Evolutionary conservation across 768 basidiomycete species (phyloP), one percentile per base, ranked within the genome.

Genomic region (Crucibulum laeve): DNA sequence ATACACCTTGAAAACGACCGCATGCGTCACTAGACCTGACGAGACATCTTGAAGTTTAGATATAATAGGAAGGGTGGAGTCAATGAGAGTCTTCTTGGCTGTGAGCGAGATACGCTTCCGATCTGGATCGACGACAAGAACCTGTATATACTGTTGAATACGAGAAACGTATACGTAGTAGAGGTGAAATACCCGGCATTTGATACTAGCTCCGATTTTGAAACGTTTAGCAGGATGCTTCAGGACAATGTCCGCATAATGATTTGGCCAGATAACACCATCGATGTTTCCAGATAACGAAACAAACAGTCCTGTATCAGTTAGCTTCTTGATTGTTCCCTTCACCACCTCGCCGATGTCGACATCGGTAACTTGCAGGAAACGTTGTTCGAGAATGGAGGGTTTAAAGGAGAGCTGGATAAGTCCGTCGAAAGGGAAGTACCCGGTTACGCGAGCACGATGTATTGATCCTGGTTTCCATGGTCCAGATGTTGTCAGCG

Each of bases 141-240:
- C 84, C 87, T 91, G 49, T 19, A 5, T 7, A 25, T 14, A 22
- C 15, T 28, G 41, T 37, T 41, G 23, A 22, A 28, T 24, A 37
- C 42, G 47, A 37, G 43, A 11, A 30, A 14, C 35, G 10, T 40
- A 19, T 1, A 66, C 84, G 13, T 19, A 8, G 8, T 23, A 22
- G 14, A 19, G 10, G 38, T 37, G 14, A 18, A 6, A 5, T 64
- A 92, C 93, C 46, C 91, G 71, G 53, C 91, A 93, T 67, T 88
- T 95, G 62, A 97, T 86, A 40, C 59, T 77, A 3, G 76, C 73
- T 19, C 93, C 94, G 17, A 75, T 68, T 57, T 91, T 93, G 70
- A 96, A 99, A 47, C 85, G 77, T 65, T 84, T 90, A 33, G 91
- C 82, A 7, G 95, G 95, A 59, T 97, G 88, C 58, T 93, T 96